phyloP scores from a whole-genome alignment of 345 rosid species.

The Crucihimalaya himalaica region DNA sequence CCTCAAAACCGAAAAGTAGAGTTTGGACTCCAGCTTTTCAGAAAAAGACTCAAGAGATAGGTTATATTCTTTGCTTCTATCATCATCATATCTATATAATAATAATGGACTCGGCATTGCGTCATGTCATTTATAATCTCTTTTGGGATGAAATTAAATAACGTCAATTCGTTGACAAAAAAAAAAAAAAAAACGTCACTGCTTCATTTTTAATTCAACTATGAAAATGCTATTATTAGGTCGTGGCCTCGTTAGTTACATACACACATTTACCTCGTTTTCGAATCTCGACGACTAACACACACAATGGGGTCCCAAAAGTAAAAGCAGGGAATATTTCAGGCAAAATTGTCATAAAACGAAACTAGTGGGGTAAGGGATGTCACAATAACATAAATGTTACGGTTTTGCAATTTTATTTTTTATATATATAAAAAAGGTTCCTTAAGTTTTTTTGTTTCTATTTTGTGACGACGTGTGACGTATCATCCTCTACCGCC shows the following conservation, averaged over 20 bases:
- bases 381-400: not conserved
- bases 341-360: slow-evolving; percentile 3
- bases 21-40: slow-evolving; percentile 22
- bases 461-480: not conserved
- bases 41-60: slow-evolving; percentile 1
- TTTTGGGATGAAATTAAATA: not conserved
- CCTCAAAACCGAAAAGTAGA: slow-evolving; percentile 21
- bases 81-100: slow-evolving; percentile 10
- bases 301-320: slow-evolving; percentile 10
- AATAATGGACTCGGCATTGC: not conserved
- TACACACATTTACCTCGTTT: slow-evolving; percentile 26
- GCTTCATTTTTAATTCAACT: not conserved
- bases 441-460: not conserved
- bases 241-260: not conserved
- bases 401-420: slow-evolving; percentile 19
- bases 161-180: not conserved
- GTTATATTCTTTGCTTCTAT: slow-evolving; percentile 2
- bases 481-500: slow-evolving; percentile 24
- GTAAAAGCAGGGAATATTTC: not conserved
- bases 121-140: not conserved
- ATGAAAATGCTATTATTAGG: not conserved
- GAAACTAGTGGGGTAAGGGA: slow-evolving; percentile 28
- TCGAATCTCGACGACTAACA: not conserved
- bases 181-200: not conserved
- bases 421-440: not conserved